Evolutionary conservation across 768 basidiomycete species (phyloP).

Genomic region (Obba rivulosa): DNA sequence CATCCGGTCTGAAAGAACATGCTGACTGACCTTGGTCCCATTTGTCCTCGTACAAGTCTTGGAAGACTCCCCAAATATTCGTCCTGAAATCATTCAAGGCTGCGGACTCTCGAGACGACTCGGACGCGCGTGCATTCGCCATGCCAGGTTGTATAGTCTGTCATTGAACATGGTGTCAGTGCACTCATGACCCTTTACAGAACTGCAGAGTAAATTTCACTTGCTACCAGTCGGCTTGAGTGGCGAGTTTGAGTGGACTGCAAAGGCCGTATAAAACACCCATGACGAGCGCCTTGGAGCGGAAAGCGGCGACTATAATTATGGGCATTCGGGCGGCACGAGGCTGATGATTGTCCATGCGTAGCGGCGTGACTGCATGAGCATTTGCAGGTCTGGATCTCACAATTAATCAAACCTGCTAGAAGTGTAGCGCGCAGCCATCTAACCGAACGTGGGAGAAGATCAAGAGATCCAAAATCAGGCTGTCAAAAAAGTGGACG

Average conservation of each 20-base stretch:
- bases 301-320: too few species aligned
- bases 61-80: conserved; percentile 22
- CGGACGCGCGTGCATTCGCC: conserved; percentile 1
- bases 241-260: background rate
- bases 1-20: background rate
- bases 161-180: too few species aligned
- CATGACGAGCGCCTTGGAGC: background rate
- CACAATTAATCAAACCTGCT: conserved; percentile 22
- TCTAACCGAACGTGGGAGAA: background rate
- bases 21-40: conserved; percentile 23
- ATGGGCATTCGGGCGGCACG: too few species aligned
- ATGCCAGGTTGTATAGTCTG: background rate
- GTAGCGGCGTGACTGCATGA: too few species aligned
- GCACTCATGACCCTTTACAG: too few species aligned
- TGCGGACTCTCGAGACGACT: conserved; percentile 19
- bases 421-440: conserved; percentile 5
- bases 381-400: conserved; percentile 6
- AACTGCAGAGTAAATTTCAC: too few species aligned
- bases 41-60: conserved; percentile 23
- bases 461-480: background rate
- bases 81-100: conserved; percentile 21
- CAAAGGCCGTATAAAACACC: background rate
- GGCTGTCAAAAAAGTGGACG: conserved; percentile 12
- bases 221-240: too few species aligned
- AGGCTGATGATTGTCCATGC: too few species aligned